These are phyloP conservation scores for Ophiostoma quercus DNA, from an alignment of 2,329 filamentous ascomycete species.

Conservation along the genomic window DNA sequence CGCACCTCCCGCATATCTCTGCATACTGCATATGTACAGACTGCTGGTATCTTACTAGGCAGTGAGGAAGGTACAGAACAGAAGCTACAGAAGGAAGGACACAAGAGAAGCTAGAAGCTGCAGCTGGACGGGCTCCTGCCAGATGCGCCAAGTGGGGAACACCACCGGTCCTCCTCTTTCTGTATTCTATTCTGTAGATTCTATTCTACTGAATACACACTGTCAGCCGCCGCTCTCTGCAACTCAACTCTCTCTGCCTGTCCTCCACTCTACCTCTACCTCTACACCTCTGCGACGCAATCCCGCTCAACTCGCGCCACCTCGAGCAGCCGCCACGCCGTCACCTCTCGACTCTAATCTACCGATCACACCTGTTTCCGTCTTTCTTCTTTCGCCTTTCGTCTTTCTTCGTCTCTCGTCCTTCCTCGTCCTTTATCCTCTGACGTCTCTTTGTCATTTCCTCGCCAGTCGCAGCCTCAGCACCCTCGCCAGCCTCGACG, in stretches of 20 bases:
- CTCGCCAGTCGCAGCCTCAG: background rate
- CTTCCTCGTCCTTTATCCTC: background rate
- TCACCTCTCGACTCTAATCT: background rate
- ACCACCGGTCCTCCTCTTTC: constrained; percentile 10
- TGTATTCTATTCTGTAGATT: background rate
- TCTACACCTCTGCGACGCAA: constrained; percentile 22
- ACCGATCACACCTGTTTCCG: background rate
- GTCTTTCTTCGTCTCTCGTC: background rate
- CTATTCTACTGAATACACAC: background rate
- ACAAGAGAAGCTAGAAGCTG: background rate
- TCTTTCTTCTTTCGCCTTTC: background rate
- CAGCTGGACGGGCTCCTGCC: background rate
- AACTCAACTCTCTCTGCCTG: background rate
- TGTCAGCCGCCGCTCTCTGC: background rate
- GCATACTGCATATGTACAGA: background rate
- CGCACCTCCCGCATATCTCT: background rate
- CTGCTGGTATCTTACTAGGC: background rate
- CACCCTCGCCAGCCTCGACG: background rate
- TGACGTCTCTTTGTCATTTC: background rate
- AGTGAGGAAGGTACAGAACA: no score
- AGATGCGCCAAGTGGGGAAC: constrained; percentile 24
- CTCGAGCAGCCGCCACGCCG: constrained; percentile 19
- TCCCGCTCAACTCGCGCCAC: constrained; percentile 19
- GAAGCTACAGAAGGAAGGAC: no score
- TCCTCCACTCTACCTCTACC: background rate